Conservation (phyloP, 768 basidiomycete genomes). For the Neoboletus magnificus region DNA sequence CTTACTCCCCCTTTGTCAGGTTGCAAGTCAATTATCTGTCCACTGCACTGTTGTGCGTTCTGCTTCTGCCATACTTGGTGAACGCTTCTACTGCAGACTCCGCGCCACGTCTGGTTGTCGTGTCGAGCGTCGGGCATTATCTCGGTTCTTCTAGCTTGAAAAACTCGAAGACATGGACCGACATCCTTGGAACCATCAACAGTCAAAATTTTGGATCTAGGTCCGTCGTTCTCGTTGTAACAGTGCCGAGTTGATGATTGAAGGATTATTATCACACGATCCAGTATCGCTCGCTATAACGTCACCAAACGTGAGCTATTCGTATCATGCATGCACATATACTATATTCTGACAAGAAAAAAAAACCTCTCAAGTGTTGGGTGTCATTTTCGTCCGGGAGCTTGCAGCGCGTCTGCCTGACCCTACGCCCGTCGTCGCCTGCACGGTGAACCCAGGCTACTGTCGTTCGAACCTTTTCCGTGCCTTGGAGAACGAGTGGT, state of each 20-base stretch:
- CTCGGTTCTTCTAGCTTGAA: slow-evolving; percentile 5
- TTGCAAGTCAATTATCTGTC: slow-evolving; percentile 34
- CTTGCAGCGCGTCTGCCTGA: slow-evolving; percentile 24
- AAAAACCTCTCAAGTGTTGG: slow-evolving; percentile 18
- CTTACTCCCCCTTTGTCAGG: slow-evolving; percentile 11
- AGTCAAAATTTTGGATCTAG: slow-evolving; percentile 18
- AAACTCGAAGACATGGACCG: slow-evolving; percentile 3
- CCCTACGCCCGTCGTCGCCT: slow-evolving; percentile 23
- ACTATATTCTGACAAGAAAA: background rate
- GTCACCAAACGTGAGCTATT: slow-evolving; percentile 23
- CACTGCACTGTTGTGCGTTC: slow-evolving; percentile 29
- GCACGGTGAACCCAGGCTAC: slow-evolving; percentile 31
- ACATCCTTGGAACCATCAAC: slow-evolving; percentile 24
- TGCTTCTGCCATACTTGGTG: slow-evolving; percentile 31
- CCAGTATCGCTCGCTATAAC: slow-evolving; percentile 18
- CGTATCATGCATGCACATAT: background rate
- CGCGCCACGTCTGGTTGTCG: slow-evolving; percentile 23
- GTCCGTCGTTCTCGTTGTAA: slow-evolving; percentile 2
- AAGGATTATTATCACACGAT: background rate
- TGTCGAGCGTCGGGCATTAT: slow-evolving; percentile 29
- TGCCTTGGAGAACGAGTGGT: slow-evolving; percentile 10
- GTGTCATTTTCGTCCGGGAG: slow-evolving; percentile 30
- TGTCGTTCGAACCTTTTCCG: slow-evolving; percentile 29
- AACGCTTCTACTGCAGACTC: slow-evolving; percentile 15
- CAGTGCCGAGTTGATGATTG: background rate